Evolutionary conservation across 2,329 filamentous ascomycete genomes (phyloP), one percentile per base, ranked within the genome.

Genomic region (Fulvia fulva): DNA sequence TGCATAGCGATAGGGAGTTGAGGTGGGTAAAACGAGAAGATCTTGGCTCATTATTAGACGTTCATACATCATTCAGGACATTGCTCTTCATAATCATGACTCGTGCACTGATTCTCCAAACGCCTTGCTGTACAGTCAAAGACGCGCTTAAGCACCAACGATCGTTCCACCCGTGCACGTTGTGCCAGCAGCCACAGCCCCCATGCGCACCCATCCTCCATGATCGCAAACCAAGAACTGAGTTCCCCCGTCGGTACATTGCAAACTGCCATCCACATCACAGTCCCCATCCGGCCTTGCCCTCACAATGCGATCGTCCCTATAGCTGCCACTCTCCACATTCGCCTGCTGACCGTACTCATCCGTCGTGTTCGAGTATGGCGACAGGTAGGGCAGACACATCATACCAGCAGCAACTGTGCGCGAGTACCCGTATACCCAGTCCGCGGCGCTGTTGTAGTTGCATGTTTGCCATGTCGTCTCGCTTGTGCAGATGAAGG

Each of bases 401-500:
- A 64, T 61, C 70, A 75, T 75, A 8, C 74, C 75, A 2, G 62
- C 67, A 5, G 70, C 66, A 16, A 75, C 72, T 14, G 60, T 56
- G 9, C 72, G 68, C 2, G 63, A 16, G 62, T 67, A 57, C 22
- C 52, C 22, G 56, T 74, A 76, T 3, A 70, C 63, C 68, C 69
- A 75, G 11, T 53, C 53, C 16, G 54, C 47, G 7, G 61, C 47
- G 6, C 63, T 53, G 12, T 51, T 47, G 61, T 68, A 70, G 59
- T 69, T 66, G 66, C 74, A 76, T 8, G 73, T 76, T 44, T 70
- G 67, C 65, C 71, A 77, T 21, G 68, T 63, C 1, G 61, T 70
- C 19, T 55, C 26, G 3, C 67, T 70, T 26, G 69, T 70, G 71
- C 75, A 77, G 60, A 76, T 69, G 67, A 74, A 75, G n/a, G 71